phyloP scores from a whole-genome alignment of 495 filamentous ascomycete species.

The Xanthoparmelia taractica region DNA sequence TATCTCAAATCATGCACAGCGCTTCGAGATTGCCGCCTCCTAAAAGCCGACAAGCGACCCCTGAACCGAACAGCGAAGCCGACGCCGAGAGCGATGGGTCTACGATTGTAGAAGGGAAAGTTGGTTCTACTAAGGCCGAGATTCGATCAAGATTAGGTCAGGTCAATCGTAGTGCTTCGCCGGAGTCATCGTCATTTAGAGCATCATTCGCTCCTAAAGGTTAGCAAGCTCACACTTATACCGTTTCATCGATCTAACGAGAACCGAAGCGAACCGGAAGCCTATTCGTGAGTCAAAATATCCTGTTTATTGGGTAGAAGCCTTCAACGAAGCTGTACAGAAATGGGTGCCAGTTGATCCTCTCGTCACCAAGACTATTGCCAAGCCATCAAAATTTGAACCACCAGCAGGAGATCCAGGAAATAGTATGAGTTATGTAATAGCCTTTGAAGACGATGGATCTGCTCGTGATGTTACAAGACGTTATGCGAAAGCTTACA shows the following conservation, averaged over 20 bases:
- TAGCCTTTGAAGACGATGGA: constrained; percentile 75
- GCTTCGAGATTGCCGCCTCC: background rate
- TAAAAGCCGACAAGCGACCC: background rate
- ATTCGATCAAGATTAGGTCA: background rate
- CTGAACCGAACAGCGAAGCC: constrained; percentile 21
- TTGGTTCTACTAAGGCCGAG: background rate
- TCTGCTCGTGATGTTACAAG: constrained; percentile 72
- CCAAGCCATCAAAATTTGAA: constrained; percentile 68
- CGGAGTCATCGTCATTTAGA: background rate
- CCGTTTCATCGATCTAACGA: constrained; percentile 1
- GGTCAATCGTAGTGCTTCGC: background rate
- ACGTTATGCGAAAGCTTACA: constrained; percentile 72
- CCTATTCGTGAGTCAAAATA: constrained; percentile 53
- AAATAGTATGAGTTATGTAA: constrained; percentile 72
- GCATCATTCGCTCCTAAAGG: constrained; percentile 23
- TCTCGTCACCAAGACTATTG: constrained; percentile 66
- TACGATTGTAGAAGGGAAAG: background rate
- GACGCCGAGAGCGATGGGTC: background rate
- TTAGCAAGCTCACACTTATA: constrained; percentile 16
- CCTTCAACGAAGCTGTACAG: constrained; percentile 71
- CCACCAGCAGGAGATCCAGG: constrained; percentile 65
- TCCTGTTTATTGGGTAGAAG: constrained; percentile 91
- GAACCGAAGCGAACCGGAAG: constrained; percentile 20
- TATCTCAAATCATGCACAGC: constrained; percentile 23
- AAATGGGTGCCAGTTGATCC: constrained; percentile 91